A percentile compares a stretch with the other conserved stretches of the same genome.
Evolutionary conservation across 2,329 filamentous ascomycete genomes (phyloP).

Genomic region (Stemphylium vesicarium): DNA sequence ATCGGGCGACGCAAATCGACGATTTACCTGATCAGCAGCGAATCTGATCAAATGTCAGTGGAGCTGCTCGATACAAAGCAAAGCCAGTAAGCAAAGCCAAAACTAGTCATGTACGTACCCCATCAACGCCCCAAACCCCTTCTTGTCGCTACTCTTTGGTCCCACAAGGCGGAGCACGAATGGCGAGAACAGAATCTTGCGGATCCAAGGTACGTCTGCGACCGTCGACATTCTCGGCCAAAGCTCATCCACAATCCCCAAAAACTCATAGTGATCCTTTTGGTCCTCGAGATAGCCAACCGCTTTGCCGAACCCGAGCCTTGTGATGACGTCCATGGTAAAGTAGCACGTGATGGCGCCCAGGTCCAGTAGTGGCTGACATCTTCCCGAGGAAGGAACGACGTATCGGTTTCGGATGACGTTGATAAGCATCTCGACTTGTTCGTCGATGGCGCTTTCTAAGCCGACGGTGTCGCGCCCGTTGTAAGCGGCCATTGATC

Average conservation of each 20-base stretch:
- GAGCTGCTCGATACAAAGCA: neutral
- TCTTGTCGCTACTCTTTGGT: constrained; percentile 2
- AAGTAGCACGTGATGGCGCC: constrained; percentile 6
- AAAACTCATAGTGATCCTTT: constrained; percentile 12
- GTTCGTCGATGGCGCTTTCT: constrained; percentile 5
- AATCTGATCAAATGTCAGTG: too few relatives aligned
- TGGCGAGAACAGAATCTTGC: constrained; percentile 6
- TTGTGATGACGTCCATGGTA: constrained; percentile 18
- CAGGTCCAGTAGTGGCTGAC: neutral
- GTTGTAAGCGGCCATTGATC: constrained; percentile 1
- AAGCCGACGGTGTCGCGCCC: constrained; percentile 4
- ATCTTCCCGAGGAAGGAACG: neutral
- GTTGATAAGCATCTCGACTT: neutral
- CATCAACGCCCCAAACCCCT: constrained; percentile 3
- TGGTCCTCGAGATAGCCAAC: constrained; percentile 15
- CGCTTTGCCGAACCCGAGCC: constrained; percentile 11
- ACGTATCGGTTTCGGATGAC: constrained; percentile 4
- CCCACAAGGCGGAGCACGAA: constrained; percentile 5
- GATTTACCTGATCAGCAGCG: too few relatives aligned
- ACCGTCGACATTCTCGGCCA: constrained; percentile 6
- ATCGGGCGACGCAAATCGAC: too few relatives aligned
- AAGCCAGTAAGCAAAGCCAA: neutral
- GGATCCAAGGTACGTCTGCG: constrained; percentile 12
- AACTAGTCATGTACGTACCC: neutral
- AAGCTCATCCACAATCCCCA: neutral